Base-by-base conservation (phyloP, 352 stramenopile genomes). In the Hyaloperonospora arabidopsidis region DNA sequence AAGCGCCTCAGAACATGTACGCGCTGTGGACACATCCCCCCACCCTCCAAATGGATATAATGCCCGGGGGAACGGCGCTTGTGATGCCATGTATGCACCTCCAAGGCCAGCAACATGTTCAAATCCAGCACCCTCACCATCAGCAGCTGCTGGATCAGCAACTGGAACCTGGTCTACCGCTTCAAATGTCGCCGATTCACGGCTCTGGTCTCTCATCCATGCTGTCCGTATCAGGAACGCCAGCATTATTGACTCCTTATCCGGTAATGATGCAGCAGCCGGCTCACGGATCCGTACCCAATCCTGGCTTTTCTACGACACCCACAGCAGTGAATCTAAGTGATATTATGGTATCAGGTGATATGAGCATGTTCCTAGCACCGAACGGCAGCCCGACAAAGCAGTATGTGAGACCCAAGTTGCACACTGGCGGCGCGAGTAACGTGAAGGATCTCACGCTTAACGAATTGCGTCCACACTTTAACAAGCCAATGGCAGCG, bases 401-500 rank as follows among this genome's bases (percentile, higher is more conserved):
- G 47, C 68, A 77, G 45, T 65, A 74, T 36, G 49, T 84, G 44
- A 59, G 84, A 36, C 67, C 67, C 2, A 77, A 72, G 38, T 36
- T 61, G 4, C 43, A 64, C 1, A 23, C 60, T 10, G 49, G 70
- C 23, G 67, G 76, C 14, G 74, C 70, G n/a, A 62, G 86, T 19
- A 84, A 80, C 50, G 76, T 87, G 29, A 89, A 89, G 53, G 78
- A 88, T 39, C 55, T 92, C 40, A 87, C 82, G 35, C 70, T 92
- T 22, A 88, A 92, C 49, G 79, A 89, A 49, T 70, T 92, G 40
- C 77, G 79, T 2, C 79, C 78, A 12, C 79, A 89, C 57, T 92
- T 92, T 45, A 89, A 92, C 63, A 89, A 89, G 48, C 82, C 82
- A 5, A 89, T 92, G 78, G 74, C 79, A 1, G 76, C 80, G 7